These are phyloP conservation scores for Melaleuca alternifolia DNA, from an alignment of 345 rosid genomes.

Conservation along the genomic window DNA sequence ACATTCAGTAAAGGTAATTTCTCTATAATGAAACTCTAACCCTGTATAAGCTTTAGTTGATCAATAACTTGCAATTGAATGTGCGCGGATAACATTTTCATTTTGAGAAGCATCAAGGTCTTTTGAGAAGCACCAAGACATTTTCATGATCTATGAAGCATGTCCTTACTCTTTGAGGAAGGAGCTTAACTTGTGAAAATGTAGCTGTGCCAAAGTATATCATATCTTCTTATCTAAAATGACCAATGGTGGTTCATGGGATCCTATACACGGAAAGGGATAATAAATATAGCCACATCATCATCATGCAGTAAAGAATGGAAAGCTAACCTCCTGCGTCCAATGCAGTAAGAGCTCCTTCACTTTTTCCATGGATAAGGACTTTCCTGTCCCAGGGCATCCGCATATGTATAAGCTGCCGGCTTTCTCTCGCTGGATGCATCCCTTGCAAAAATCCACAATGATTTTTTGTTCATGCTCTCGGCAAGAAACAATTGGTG, in stretches of 20 bases:
- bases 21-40: not conserved
- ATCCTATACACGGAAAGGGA: not conserved
- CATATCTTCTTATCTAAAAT: not conserved
- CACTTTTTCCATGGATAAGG: constrained; percentile 68
- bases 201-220: not conserved
- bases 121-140: not conserved
- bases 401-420: constrained; percentile 80
- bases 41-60: not conserved
- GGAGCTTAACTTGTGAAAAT: not conserved
- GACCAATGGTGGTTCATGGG: not conserved
- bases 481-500: constrained; percentile 51
- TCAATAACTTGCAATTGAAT: not conserved
- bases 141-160: not conserved
- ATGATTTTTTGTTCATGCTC: constrained; percentile 60
- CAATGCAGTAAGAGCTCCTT: constrained; percentile 43
- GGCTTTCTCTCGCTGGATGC: constrained; percentile 48
- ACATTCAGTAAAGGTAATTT: not conserved
- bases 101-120: not conserved
- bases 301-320: not conserved
- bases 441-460: constrained; percentile 56
- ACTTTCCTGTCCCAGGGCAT: constrained; percentile 87
- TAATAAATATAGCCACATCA: not conserved
- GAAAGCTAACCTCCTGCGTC: constrained; percentile 41
- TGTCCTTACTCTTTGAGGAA: not conserved
- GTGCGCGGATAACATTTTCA: not conserved